Evolutionary conservation across 164 flowering plant species (phyloP).

Genomic region (Nymphaea thermarum): DNA sequence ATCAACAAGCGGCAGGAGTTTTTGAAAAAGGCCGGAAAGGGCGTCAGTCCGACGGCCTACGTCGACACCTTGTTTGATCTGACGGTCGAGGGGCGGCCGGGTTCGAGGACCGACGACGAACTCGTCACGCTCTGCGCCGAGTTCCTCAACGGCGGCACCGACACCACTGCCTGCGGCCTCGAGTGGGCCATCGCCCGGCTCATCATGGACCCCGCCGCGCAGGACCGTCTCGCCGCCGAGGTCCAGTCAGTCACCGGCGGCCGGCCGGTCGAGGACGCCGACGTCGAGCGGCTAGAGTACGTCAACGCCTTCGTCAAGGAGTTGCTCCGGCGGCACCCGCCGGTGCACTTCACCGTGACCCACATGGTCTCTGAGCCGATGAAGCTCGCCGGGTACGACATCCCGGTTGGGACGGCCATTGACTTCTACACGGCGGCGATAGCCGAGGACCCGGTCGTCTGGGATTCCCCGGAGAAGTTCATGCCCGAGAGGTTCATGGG

Average conservation of each 20-base stretch:
- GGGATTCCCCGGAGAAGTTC: constrained; percentile 65
- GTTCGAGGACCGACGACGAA: constrained; percentile 53
- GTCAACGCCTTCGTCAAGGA: constrained; percentile 69
- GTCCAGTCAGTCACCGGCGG: constrained; percentile 43
- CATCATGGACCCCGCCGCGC: constrained; percentile 54
- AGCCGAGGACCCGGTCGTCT: constrained; percentile 4
- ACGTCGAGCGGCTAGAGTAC: constrained; percentile 58
- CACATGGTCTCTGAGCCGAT: constrained; percentile 57
- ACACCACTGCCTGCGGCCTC: constrained; percentile 65
- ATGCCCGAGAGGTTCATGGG: constrained; percentile 77
- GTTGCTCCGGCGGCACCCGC: constrained; percentile 81
- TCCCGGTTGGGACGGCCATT: constrained; percentile 53
- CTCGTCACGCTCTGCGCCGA: constrained; percentile 71
- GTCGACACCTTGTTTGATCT: constrained; percentile 60
- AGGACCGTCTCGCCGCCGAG: constrained; percentile 49
- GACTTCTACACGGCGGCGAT: constrained; percentile 35
- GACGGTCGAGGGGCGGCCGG: constrained; percentile 26
- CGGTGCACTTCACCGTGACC: constrained; percentile 69
- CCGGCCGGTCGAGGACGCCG: constrained; percentile 31
- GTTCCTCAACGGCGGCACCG: constrained; percentile 79
- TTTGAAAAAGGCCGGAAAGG: constrained; percentile 20
- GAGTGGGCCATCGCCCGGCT: constrained; percentile 80
- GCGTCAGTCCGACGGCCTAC: constrained; percentile 69
- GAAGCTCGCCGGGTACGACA: constrained; percentile 47
- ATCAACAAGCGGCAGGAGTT: constrained; percentile 36